Evolutionary conservation across 2,329 filamentous ascomycete genomes (phyloP).

Genomic region (Leptoxyphium fumago): DNA sequence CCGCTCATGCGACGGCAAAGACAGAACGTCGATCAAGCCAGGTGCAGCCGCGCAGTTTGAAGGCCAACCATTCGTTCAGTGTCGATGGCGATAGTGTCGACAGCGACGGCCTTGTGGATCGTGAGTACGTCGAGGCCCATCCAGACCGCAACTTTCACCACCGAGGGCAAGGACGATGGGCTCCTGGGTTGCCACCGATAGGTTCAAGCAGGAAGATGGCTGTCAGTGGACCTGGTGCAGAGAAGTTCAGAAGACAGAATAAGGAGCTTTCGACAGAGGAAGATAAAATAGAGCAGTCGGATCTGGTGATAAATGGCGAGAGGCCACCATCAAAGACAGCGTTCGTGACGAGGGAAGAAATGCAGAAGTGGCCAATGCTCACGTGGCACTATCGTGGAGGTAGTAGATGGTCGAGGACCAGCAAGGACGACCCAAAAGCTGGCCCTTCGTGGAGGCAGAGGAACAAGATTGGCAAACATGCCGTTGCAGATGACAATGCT

Average conservation of each 20-base stretch:
- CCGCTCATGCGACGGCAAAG: too few relatives aligned
- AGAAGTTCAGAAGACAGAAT: neutral
- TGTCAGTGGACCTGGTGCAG: constrained; percentile 13
- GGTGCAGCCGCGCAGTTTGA: neutral
- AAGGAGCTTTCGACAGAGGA: neutral
- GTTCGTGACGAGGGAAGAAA: constrained; percentile 15
- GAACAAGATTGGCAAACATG: neutral
- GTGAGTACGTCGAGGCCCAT: constrained; percentile 13
- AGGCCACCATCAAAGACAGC: constrained; percentile 6
- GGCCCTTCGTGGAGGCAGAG: neutral
- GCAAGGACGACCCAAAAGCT: constrained; percentile 7
- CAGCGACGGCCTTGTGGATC: constrained; percentile 7
- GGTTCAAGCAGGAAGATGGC: constrained; percentile 11
- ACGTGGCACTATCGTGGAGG: constrained; percentile 19
- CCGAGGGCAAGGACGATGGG: constrained; percentile 18
- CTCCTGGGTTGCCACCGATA: constrained; percentile 14
- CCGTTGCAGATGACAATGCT: neutral
- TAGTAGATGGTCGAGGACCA: constrained; percentile 17
- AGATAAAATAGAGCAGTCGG: neutral
- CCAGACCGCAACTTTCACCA: constrained; percentile 16
- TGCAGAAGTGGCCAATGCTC: constrained; percentile 16
- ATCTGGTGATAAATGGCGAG: constrained; percentile 3
- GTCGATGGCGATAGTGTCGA: constrained; percentile 4
- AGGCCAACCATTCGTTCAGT: neutral
- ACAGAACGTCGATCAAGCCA: neutral